These are phyloP conservation scores for Salvia splendens DNA, from an alignment of 257 asterid species.

Conservation along the genomic window DNA sequence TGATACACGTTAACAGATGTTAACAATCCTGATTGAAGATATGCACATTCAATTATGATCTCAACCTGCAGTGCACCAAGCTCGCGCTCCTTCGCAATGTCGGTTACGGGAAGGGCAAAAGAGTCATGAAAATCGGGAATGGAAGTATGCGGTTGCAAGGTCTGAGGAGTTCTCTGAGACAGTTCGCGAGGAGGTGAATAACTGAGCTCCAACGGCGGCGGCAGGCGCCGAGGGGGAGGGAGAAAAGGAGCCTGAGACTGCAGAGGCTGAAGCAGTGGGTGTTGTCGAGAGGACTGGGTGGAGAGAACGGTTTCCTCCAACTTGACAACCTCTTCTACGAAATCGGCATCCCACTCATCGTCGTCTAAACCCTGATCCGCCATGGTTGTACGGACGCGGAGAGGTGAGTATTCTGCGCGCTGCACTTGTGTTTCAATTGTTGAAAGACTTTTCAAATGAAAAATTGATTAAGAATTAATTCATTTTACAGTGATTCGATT, in stretches of 20 bases:
- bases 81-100: conserved; percentile 47
- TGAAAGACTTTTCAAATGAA: too few relatives aligned
- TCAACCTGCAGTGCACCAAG: conserved; percentile 58
- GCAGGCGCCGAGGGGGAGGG: conserved; percentile 33
- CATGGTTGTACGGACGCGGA: conserved; percentile 39
- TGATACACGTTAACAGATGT: neutral
- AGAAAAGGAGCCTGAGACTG: conserved; percentile 16
- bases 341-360: conserved; percentile 67
- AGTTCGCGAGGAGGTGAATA: conserved; percentile 82
- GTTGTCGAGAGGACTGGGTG: conserved; percentile 28
- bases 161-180: conserved; percentile 59
- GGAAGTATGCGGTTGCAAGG: neutral
- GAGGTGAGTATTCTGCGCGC: too few relatives aligned
- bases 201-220: conserved; percentile 36
- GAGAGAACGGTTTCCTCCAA: conserved; percentile 51
- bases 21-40: neutral
- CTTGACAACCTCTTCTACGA: conserved; percentile 47
- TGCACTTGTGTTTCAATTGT: too few relatives aligned
- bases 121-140: conserved; percentile 32
- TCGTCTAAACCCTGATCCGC: conserved; percentile 60
- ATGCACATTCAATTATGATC: neutral
- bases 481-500: too few relatives aligned
- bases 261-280: conserved; percentile 14
- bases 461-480: too few relatives aligned
- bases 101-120: conserved; percentile 31